These are phyloP conservation scores for Polyplosphaeria fusca DNA, from an alignment of 495 filamentous ascomycete genomes.

Conservation along the genomic window DNA sequence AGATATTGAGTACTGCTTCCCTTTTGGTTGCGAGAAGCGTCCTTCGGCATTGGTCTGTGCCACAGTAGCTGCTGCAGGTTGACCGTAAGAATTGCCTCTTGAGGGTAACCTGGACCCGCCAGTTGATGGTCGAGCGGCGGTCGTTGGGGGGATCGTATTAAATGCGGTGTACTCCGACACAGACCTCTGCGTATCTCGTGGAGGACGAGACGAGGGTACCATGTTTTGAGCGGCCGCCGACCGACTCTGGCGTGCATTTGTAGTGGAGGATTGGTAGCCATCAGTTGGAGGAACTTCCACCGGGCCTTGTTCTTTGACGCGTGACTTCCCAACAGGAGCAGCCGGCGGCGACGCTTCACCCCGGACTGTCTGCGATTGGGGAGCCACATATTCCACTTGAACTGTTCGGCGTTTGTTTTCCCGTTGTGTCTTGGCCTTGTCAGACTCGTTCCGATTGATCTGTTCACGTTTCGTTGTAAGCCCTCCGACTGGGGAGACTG, in stretches of 20 bases:
- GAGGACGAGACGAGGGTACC: constrained; percentile 48
- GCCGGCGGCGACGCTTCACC: constrained; percentile 51
- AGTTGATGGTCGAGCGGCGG: constrained; percentile 67
- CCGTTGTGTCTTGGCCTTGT: constrained; percentile 59
- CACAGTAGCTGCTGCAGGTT: constrained; percentile 81
- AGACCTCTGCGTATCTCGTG: constrained; percentile 52
- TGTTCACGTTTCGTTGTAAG: constrained; percentile 71
- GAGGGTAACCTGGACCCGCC: constrained; percentile 66
- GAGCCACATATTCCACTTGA: constrained; percentile 96
- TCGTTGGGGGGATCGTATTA: constrained; percentile 44
- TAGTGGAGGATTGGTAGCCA: constrained; percentile 25
- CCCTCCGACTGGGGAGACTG: constrained; percentile 58
- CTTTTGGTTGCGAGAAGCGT: constrained; percentile 79
- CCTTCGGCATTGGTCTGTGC: constrained; percentile 89
- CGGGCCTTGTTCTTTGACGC: constrained; percentile 52
- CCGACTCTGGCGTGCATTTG: constrained; percentile 46
- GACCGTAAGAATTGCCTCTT: constrained; percentile 78
- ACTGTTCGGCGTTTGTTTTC: constrained; percentile 93
- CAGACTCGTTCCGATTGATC: constrained; percentile 64
- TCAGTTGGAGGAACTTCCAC: constrained; percentile 41
- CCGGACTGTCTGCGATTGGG: constrained; percentile 72
- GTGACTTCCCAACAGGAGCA: constrained; percentile 43
- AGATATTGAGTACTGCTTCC: constrained; percentile 74
- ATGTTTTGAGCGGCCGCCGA: constrained; percentile 47
- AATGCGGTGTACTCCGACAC: constrained; percentile 56